Conservation (phyloP, 1,284 basidiomycete genomes). For the Gomphus bonarii region DNA sequence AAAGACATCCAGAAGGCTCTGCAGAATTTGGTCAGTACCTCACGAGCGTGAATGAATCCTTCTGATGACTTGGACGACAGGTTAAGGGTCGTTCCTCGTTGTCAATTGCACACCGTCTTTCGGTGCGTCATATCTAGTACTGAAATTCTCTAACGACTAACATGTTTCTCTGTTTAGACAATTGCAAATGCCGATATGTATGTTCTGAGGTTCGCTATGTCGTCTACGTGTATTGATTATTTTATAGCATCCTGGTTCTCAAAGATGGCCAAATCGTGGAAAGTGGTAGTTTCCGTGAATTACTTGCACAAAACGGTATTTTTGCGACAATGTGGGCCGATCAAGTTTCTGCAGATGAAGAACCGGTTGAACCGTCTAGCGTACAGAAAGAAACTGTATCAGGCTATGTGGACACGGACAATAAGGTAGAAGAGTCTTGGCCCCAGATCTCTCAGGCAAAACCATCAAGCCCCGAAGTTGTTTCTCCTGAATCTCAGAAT, state of each 20-base stretch:
- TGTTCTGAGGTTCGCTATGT: slow-evolving; percentile 13
- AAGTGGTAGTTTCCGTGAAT: slow-evolving; percentile 64
- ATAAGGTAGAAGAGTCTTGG: slow-evolving; percentile 2
- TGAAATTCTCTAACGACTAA: slow-evolving; percentile 12
- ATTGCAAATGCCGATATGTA: slow-evolving; percentile 69
- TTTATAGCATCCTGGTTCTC: slow-evolving; percentile 64
- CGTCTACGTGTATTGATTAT: slow-evolving; percentile 10
- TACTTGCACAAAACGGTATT: slow-evolving; percentile 54
- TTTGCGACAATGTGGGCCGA: slow-evolving; percentile 81
- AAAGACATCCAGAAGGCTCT: slow-evolving; percentile 78
- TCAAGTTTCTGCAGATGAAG: slow-evolving; percentile 52
- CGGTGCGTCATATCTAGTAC: slow-evolving; percentile 38
- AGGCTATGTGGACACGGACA: slow-evolving; percentile 24
- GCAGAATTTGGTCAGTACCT: slow-evolving; percentile 43
- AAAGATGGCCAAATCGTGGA: slow-evolving; percentile 77
- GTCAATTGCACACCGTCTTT: slow-evolving; percentile 71
- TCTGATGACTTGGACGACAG: slow-evolving; percentile 10
- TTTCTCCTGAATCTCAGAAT: slow-evolving; percentile 15
- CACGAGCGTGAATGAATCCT: neutral
- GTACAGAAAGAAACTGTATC: slow-evolving; percentile 28
- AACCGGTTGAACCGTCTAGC: slow-evolving; percentile 19
- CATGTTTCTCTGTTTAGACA: slow-evolving; percentile 35
- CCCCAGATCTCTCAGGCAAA: slow-evolving; percentile 4
- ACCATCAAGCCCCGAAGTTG: slow-evolving; percentile 12
- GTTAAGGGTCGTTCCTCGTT: slow-evolving; percentile 57